These are phyloP conservation scores for Pseudopithomyces chartarum DNA, from an alignment of 2,329 filamentous ascomycete species.

Conservation along the genomic window DNA sequence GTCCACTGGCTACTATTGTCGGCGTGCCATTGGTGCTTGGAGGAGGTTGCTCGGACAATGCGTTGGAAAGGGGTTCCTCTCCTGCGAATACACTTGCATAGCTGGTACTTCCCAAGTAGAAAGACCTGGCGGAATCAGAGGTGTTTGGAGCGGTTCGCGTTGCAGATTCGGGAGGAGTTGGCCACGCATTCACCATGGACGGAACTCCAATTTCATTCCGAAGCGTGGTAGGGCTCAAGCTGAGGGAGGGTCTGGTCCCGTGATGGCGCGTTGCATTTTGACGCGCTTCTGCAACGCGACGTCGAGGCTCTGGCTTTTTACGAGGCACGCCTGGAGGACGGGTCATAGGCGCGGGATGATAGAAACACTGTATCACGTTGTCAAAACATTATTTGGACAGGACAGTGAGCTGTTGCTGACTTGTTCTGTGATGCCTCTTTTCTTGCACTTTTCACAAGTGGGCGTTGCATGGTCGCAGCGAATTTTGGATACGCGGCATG, in stretches of 20 bases:
- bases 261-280: conserved; percentile 19
- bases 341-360: conserved; percentile 45
- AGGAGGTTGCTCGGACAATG: conserved; percentile 35
- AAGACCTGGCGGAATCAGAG: conserved; percentile 32
- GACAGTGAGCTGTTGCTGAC: conserved; percentile 18
- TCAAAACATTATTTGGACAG: conserved; percentile 8
- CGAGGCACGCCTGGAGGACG: conserved; percentile 41
- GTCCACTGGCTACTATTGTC: conserved; percentile 18
- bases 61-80: conserved; percentile 34
- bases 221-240: conserved; percentile 34
- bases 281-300: conserved; percentile 26
- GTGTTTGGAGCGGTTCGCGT: conserved; percentile 24
- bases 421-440: conserved; percentile 40
- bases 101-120: conserved; percentile 43
- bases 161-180: conserved; percentile 35
- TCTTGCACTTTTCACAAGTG: conserved; percentile 40
- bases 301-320: conserved; percentile 40
- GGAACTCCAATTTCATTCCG: conserved; percentile 27
- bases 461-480: conserved; percentile 42
- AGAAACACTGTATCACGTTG: conserved; percentile 35
- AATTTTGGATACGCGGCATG: conserved; percentile 43
- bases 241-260: conserved; percentile 27
- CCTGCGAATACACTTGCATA: conserved; percentile 43
- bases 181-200: conserved; percentile 26
- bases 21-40: conserved; percentile 29